Conservation (phyloP, 2,329 filamentous ascomycete genomes). For the Epichloe coenophiala region DNA sequence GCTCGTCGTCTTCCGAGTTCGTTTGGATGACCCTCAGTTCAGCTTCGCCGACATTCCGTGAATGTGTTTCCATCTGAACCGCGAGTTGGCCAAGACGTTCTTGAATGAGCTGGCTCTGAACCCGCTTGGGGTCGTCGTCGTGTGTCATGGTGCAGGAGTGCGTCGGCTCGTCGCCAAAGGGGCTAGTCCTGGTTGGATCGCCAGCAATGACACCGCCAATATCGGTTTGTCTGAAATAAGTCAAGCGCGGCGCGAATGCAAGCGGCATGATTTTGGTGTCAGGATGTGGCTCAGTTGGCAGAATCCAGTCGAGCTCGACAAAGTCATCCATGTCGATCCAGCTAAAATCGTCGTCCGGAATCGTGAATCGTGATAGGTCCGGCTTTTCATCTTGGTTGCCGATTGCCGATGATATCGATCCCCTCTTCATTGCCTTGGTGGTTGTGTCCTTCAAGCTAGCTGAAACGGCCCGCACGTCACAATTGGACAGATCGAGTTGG, state of each 20-base stretch:
- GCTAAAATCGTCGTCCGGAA: constrained; percentile 85
- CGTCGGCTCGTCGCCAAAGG: constrained; percentile 85
- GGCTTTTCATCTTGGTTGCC: constrained; percentile 44
- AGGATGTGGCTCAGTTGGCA: constrained; percentile 79
- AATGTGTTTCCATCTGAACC: constrained; percentile 63
- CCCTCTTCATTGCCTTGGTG: constrained; percentile 57
- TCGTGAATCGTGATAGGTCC: constrained; percentile 80
- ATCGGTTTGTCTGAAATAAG: constrained; percentile 94
- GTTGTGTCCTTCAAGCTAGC: constrained; percentile 76
- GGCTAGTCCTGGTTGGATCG: constrained; percentile 71
- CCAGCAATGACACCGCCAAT: constrained; percentile 67
- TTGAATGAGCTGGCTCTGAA: constrained; percentile 77
- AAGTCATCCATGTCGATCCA: constrained; percentile 99
- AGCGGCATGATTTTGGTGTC: constrained; percentile 90
- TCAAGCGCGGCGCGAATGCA: constrained; percentile 85
- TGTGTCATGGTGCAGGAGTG: constrained; percentile 93
- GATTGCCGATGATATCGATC: constrained; percentile 36
- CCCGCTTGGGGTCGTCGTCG: constrained; percentile 73
- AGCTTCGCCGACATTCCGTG: constrained; percentile 58
- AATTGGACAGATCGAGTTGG: constrained; percentile 80
- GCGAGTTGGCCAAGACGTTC: constrained; percentile 67
- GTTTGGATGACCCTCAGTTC: constrained; percentile 51
- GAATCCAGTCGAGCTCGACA: constrained; percentile 91
- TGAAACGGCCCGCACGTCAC: constrained; percentile 86
- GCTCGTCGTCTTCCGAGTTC: constrained; percentile 32